A percentile compares a stretch with the other conserved stretches of the same genome.
Conservation (phyloP, 2,329 filamentous ascomycete species). For the Arthrobotrys sphaeroides region DNA sequence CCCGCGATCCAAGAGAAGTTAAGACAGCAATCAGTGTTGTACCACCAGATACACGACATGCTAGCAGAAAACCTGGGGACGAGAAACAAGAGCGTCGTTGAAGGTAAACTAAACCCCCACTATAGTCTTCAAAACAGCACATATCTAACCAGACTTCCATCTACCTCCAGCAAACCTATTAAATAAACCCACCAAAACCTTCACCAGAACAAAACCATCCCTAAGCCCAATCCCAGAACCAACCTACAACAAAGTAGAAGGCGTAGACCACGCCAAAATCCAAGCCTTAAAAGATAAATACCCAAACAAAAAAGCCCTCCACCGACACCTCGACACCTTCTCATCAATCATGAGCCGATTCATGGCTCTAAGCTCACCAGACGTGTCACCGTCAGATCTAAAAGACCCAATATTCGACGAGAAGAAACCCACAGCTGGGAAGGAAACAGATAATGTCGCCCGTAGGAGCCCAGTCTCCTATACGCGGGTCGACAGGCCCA, state of each 20-base stretch:
- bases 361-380: slow-evolving; percentile 19
- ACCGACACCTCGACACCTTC: slow-evolving; percentile 35
- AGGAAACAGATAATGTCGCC: not conserved
- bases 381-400: slow-evolving; percentile 17
- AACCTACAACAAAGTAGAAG: slow-evolving; percentile 38
- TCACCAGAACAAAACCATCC: not conserved
- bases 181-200: not conserved
- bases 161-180: not conserved
- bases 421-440: not conserved
- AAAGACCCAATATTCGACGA: slow-evolving; percentile 3
- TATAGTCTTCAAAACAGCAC: too few relatives aligned
- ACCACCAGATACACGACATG: slow-evolving; percentile 43
- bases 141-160: not conserved
- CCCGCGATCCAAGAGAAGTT: slow-evolving; percentile 31
- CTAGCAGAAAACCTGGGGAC: slow-evolving; percentile 24
- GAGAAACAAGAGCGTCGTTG: slow-evolving; percentile 7
- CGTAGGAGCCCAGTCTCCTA: not conserved
- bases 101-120: not conserved
- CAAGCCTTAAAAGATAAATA: slow-evolving; percentile 28
- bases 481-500: not conserved
- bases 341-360: slow-evolving; percentile 33
- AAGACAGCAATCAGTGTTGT: slow-evolving; percentile 35
- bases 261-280: slow-evolving; percentile 33
- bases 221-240: slow-evolving; percentile 16
- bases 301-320: slow-evolving; percentile 34